Evolutionary conservation across 768 basidiomycete genomes (phyloP).

Genomic region (Hygrocybe coccinea): DNA sequence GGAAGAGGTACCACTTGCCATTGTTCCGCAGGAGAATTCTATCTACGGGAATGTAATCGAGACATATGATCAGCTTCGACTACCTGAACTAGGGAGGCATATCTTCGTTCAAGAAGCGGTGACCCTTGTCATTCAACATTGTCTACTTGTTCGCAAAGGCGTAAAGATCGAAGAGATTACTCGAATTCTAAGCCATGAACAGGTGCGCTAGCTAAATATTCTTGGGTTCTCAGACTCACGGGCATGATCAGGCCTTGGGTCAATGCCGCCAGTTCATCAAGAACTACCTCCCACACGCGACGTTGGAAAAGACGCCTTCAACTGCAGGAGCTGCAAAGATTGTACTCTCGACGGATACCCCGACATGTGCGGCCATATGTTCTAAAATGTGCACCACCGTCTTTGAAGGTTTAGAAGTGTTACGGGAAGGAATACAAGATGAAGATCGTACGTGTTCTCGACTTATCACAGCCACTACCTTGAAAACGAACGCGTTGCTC

Average conservation of each 20-base stretch:
- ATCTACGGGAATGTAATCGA: slow-evolving; percentile 70
- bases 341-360: slow-evolving; percentile 34
- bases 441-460: slow-evolving; percentile 36
- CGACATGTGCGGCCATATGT: slow-evolving; percentile 66
- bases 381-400: slow-evolving; percentile 58
- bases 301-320: slow-evolving; percentile 55
- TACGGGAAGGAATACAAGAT: slow-evolving; percentile 63
- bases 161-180: slow-evolving; percentile 51
- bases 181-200: slow-evolving; percentile 72
- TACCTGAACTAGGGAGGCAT: slow-evolving; percentile 29
- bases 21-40: slow-evolving; percentile 81
- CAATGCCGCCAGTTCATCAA: slow-evolving; percentile 67
- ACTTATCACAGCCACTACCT: not conserved
- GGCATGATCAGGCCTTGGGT: slow-evolving; percentile 56
- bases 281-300: slow-evolving; percentile 47
- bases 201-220: slow-evolving; percentile 39
- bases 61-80: slow-evolving; percentile 62
- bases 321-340: slow-evolving; percentile 67
- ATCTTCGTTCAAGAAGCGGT: slow-evolving; percentile 56
- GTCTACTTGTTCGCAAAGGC: slow-evolving; percentile 59
- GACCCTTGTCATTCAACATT: slow-evolving; percentile 60
- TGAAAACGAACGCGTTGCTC: not conserved
- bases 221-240: slow-evolving; percentile 1
- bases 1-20: slow-evolving; percentile 41
- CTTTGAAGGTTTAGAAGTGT: slow-evolving; percentile 57